Evolutionary conservation across 192 early-diverging fungal species (phyloP), one percentile per base, ranked within the genome.

Genomic region (Ambispora gerdemannii): DNA sequence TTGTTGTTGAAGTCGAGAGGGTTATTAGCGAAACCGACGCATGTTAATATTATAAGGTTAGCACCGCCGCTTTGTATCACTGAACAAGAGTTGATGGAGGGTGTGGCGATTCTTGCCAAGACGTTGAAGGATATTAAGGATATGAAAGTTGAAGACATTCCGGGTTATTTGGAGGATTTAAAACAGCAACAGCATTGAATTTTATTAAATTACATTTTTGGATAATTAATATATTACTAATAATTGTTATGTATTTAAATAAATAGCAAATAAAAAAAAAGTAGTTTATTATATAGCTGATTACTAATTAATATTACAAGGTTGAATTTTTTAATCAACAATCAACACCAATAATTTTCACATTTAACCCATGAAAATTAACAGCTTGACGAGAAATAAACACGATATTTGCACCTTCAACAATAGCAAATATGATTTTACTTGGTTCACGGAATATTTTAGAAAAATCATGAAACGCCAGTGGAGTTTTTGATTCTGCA

Each of bases 1-100:
- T 79, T 99, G 65, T 80, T 96, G 68, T 83, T 99, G 64, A 95
- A 95, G 79, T 86, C 90, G 71, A 89, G 92, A 74, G 95, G 95
- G 35, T 79, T 99, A 43, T 85, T 99, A 53, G 97, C 97, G 47
- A 99, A 99, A 82, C 97, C 97, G 24, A 99, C 97, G 24, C 97
- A 99, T 82, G 85, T 90, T 67, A 96, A 96, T 84, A 97, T 98
- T 75, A 98, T 98, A 72, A 93, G 97, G 22, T 83, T 98, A 17
- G 95, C 96, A 1, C 96, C 96, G 52, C 93, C 94, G 67, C 87
- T 98, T 62, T 91, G 87, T 79, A 98, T 98, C 72, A 93, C 89
- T n/a, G 93, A 95, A 61, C 89, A 88, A 70, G 90, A 98, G 76
- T 84, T 98, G 22, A 79, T 86, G 77, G 75, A 88, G 27, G 92